phyloP scores from a whole-genome alignment of 768 basidiomycete genomes.

The Hemileccinum rubropunctum region DNA sequence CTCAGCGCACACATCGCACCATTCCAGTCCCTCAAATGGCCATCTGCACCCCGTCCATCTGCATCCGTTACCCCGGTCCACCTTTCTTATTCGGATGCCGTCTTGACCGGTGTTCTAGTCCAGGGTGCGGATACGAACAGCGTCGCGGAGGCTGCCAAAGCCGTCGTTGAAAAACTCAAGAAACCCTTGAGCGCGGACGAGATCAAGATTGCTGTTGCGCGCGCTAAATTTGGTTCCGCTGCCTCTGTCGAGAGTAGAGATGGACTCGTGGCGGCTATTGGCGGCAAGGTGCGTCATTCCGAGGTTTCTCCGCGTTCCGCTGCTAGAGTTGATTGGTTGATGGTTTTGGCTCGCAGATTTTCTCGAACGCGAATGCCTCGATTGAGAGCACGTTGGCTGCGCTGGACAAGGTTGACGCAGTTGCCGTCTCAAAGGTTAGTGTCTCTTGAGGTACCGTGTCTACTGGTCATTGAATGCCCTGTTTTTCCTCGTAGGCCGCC shows the following conservation, averaged over 20 bases:
- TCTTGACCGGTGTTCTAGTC: slow-evolving; percentile 80
- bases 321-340: background rate
- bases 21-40: slow-evolving; percentile 83
- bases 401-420: slow-evolving; percentile 65
- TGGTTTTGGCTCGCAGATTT: slow-evolving; percentile 44
- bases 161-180: slow-evolving; percentile 66
- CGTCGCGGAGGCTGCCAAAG: slow-evolving; percentile 66
- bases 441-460: background rate
- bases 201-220: slow-evolving; percentile 77
- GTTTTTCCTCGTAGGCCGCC: slow-evolving; percentile 40
- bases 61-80: slow-evolving; percentile 71
- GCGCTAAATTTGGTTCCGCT: slow-evolving; percentile 86
- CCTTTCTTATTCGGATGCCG: slow-evolving; percentile 89
- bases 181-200: slow-evolving; percentile 60
- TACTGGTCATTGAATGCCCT: background rate
- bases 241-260: slow-evolving; percentile 64
- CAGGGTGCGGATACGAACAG: slow-evolving; percentile 61
- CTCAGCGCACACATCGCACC: slow-evolving; percentile 82
- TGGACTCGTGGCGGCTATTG: slow-evolving; percentile 59
- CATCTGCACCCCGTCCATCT: slow-evolving; percentile 54
- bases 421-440: slow-evolving; percentile 67
- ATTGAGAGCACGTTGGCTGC: slow-evolving; percentile 62
- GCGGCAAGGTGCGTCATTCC: slow-evolving; percentile 53
- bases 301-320: slow-evolving; percentile 3
- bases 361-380: slow-evolving; percentile 53